Evolutionary conservation across 1,284 basidiomycete genomes (phyloP).

Genomic region (Fomitiporia mediterranea): DNA sequence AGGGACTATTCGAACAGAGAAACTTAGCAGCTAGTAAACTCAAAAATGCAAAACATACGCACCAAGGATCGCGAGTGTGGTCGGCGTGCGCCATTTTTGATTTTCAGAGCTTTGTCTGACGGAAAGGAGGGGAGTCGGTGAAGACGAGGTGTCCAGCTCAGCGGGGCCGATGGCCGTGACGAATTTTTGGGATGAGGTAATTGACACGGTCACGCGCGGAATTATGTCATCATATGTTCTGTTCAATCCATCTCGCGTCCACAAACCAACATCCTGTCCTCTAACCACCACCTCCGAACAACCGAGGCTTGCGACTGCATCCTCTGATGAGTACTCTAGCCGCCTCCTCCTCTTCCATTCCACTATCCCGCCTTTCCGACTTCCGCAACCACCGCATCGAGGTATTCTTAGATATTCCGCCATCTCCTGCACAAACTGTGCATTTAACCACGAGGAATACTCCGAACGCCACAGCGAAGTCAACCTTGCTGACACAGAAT

Average conservation of each 20-base stretch:
- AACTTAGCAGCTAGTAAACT: not conserved
- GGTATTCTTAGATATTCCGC: constrained; percentile 55
- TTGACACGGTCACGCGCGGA: constrained; percentile 9
- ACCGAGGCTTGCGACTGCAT: too few species aligned
- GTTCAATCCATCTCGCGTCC: constrained; percentile 2
- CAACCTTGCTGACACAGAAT: not conserved
- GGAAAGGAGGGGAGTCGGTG: constrained; percentile 22
- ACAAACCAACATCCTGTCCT: not conserved
- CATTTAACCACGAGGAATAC: not conserved
- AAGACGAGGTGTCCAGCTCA: constrained; percentile 2
- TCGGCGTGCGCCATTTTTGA: constrained; percentile 75
- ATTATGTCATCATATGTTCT: not conserved
- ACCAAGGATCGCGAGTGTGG: constrained; percentile 92
- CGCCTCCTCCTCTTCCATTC: constrained; percentile 4
- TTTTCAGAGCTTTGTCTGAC: constrained; percentile 9
- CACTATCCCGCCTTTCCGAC: constrained; percentile 25
- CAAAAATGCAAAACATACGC: constrained; percentile 30
- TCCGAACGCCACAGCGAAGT: not conserved
- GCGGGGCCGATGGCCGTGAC: not conserved
- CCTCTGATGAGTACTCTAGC: not conserved
- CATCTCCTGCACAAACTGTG: constrained; percentile 32
- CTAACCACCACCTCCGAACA: constrained; percentile 14
- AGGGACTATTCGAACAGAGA: constrained; percentile 59
- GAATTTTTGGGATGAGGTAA: constrained; percentile 8
- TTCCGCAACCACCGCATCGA: constrained; percentile 31